Base-by-base conservation (phyloP, 257 asterid genomes). In the Rauvolfia tetraphylla region DNA sequence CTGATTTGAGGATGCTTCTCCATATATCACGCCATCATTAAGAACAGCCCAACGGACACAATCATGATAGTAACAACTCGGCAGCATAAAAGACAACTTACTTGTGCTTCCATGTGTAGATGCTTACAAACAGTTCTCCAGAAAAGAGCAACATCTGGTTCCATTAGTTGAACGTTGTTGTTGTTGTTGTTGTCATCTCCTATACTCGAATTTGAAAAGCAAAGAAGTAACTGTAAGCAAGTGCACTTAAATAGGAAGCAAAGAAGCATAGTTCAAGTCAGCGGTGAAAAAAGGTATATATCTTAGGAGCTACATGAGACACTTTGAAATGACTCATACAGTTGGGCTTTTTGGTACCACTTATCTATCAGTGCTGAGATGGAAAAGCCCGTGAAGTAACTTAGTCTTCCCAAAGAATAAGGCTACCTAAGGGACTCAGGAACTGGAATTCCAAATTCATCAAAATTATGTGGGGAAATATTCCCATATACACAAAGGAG, bases 91-190 rank as follows among this genome's bases (percentile, higher is more conserved):
- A 44, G 63, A 75, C 62, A 71, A 82, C 98, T 84, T 88, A 95
- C 99, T 72, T 91, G 92, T 67, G 99, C 99, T 79, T 90, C 91
- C 76, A 78, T 78, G 76, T 88, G 88, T 63, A 95, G 86, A 83
- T 95, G 92, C 82, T 85, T 95, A 59, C 97, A 89, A 74, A 92
- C 88, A 84, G 87, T 87, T 81, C 92, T 90, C 99, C 97, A 95
- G 74, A 85, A 92, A 67, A 95, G 90, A 75, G 98, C 90, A 81
- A 86, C 90, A 85, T 95, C 99, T 58, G 97, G 91, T 31, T 95
- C 96, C 96, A 95, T 88, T 58, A 90, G 89, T 80, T 84, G 88
- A 77, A 87, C 78, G 63, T 11, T 46, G 51, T 84, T 79, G 58
- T 11, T 46, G 51, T 84, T 79, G 58, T 81, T 78, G 79, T 80